Conservation (phyloP, 1,284 basidiomycete species). For the Apiotrichum veenhuisii region DNA sequence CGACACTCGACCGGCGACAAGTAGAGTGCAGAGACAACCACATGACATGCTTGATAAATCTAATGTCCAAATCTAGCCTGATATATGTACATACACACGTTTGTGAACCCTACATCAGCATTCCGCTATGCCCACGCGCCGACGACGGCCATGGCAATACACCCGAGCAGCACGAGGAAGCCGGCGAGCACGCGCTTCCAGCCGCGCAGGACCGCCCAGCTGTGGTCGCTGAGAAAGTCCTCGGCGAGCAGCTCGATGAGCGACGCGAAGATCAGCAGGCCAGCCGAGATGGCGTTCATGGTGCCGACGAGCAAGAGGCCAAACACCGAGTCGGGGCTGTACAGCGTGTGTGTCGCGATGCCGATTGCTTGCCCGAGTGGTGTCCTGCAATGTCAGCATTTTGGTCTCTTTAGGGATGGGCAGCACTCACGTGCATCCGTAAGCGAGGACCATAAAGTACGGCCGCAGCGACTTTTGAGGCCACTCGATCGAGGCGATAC, state of each 20-base stretch:
- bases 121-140: not conserved
- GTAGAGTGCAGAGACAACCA: no score
- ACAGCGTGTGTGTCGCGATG: constrained; percentile 11
- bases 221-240: constrained; percentile 35
- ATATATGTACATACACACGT: no score
- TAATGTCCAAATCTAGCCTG: no score
- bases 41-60: no score
- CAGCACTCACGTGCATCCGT: constrained; percentile 1
- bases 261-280: constrained; percentile 27
- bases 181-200: not conserved
- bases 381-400: constrained; percentile 1
- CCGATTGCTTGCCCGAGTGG: constrained; percentile 23
- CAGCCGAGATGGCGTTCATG: constrained; percentile 28
- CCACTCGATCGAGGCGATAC: constrained; percentile 22
- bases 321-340: not conserved
- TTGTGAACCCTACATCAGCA: no score
- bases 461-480: constrained; percentile 7
- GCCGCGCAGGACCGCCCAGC: not conserved
- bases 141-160: not conserved
- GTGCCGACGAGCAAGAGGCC: constrained; percentile 17
- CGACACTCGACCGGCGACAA: no score
- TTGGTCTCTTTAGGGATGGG: no score
- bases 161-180: not conserved
- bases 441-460: constrained; percentile 11
- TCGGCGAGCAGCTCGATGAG: constrained; percentile 38